Evolutionary conservation across 116 monocot species (phyloP).

Genomic region (Phalaenopsis hybrid): DNA sequence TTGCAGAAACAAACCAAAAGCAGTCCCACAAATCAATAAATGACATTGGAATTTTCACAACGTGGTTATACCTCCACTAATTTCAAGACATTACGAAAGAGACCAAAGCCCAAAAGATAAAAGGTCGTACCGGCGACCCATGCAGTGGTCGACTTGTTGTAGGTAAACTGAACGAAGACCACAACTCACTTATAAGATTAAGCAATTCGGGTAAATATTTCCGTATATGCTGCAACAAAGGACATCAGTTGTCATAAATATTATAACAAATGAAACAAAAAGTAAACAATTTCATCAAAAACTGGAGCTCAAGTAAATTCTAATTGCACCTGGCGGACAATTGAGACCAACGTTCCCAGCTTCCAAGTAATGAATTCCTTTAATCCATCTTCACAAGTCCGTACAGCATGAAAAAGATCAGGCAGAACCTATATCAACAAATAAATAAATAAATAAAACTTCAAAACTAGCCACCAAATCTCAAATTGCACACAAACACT

Average conservation of each 20-base stretch:
- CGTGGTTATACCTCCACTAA: neutral
- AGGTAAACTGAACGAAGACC: conserved; percentile 79
- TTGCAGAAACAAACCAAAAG: neutral
- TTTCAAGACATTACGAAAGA: neutral
- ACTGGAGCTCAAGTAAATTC: neutral
- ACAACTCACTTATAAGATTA: conserved; percentile 68
- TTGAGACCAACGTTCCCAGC: conserved; percentile 92
- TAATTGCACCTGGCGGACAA: conserved; percentile 81
- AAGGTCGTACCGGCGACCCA: conserved; percentile 66
- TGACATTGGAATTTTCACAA: neutral
- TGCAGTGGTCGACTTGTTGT: conserved; percentile 52
- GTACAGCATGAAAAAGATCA: conserved; percentile 80
- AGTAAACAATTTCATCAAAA: neutral
- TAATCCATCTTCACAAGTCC: conserved; percentile 90
- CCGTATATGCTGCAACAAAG: conserved; percentile 70
- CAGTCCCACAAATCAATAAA: neutral
- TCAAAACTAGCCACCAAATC: neutral
- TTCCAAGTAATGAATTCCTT: conserved; percentile 98
- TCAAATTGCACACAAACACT: neutral
- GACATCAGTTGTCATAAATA: neutral
- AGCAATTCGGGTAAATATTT: conserved; percentile 89
- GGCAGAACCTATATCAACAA: conserved; percentile 68
- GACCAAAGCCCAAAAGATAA: conserved; percentile 7
- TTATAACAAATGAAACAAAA: neutral
- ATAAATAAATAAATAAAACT: neutral